Conservation (phyloP, 2,329 filamentous ascomycete genomes). For the Incumbomyces lentus region DNA sequence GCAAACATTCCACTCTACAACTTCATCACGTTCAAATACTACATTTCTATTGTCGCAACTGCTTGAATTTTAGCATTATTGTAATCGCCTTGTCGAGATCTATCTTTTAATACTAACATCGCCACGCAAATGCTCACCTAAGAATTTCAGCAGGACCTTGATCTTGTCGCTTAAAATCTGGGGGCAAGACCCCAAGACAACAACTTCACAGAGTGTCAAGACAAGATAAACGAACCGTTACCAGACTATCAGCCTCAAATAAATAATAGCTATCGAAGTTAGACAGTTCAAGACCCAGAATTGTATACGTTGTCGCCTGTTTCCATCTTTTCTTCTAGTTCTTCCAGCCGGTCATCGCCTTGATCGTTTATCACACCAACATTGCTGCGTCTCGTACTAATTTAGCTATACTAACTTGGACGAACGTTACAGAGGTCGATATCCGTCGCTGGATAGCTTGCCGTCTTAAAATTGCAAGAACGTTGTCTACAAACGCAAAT, state of each 20-base stretch:
- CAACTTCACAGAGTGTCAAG: background rate
- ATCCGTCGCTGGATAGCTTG: background rate
- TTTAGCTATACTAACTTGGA: background rate
- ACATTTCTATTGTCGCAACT: too few species aligned
- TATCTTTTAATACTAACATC: background rate
- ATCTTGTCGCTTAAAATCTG: constrained; percentile 35
- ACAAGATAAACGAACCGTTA: background rate
- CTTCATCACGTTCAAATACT: too few species aligned
- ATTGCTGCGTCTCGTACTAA: background rate
- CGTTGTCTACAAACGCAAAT: background rate
- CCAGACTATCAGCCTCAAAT: background rate
- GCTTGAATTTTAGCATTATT: background rate
- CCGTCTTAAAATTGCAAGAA: background rate
- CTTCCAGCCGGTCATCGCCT: background rate
- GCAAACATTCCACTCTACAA: too few species aligned
- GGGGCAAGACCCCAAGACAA: constrained; percentile 10
- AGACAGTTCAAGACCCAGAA: background rate
- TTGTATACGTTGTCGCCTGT: background rate
- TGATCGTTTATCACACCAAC: background rate
- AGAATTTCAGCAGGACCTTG: constrained; percentile 46
- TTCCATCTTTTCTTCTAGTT: background rate
- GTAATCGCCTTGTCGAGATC: background rate
- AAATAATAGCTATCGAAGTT: background rate
- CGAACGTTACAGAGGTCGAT: background rate
- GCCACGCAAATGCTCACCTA: background rate